These are phyloP conservation scores for Trametes hirsuta DNA, from an alignment of 1,284 basidiomycete species.

Conservation along the genomic window DNA sequence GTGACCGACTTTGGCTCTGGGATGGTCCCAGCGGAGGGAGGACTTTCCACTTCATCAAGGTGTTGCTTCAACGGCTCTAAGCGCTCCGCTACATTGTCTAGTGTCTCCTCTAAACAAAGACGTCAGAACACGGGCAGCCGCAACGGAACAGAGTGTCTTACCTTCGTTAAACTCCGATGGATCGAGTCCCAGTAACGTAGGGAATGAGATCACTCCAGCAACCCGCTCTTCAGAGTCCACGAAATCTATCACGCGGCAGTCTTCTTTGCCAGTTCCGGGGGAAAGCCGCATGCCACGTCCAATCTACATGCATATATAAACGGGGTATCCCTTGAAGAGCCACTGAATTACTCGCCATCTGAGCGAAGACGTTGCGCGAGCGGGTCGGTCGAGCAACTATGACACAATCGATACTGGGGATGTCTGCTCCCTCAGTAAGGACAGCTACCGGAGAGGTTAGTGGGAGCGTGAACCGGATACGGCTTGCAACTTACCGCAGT, in stretches of 20 bases:
- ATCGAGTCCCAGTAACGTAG: conserved; percentile 87
- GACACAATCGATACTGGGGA: conserved; percentile 92
- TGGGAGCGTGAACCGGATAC: neutral
- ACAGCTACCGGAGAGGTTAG: conserved; percentile 57
- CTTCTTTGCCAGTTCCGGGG: conserved; percentile 77
- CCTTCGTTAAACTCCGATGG: conserved; percentile 72
- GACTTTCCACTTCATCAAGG: conserved; percentile 4
- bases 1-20: conserved; percentile 70
- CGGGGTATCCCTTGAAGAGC: neutral
- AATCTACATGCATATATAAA: conserved; percentile 56
- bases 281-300: conserved; percentile 91
- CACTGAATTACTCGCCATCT: conserved; percentile 70
- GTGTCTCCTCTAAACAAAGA: conserved; percentile 48
- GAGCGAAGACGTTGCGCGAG: conserved; percentile 88
- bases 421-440: conserved; percentile 90
- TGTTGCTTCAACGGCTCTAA: conserved; percentile 32
- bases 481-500: conserved; percentile 66
- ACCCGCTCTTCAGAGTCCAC: conserved; percentile 80
- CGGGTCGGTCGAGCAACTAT: conserved; percentile 86
- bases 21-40: conserved; percentile 38
- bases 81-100: conserved; percentile 50
- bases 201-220: conserved; percentile 76
- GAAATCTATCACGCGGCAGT: conserved; percentile 92
- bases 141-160: conserved; percentile 29
- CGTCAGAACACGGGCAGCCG: neutral